Conservation (phyloP, 2,329 filamentous ascomycete species). For the Calonectria pseudoreteaudii region DNA sequence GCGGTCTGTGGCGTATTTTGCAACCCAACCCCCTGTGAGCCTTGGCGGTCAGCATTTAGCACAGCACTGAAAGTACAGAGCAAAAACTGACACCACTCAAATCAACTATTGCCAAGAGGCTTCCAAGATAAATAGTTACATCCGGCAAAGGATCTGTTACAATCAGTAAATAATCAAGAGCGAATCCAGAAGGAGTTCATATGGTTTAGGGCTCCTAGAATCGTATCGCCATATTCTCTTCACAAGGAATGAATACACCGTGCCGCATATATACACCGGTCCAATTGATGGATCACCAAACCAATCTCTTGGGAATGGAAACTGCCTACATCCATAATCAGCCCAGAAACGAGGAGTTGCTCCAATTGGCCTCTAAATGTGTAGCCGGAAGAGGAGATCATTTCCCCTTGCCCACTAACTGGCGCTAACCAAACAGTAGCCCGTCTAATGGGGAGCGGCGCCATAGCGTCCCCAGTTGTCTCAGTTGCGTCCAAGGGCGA, state of each 20-base stretch:
- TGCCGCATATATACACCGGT: background rate
- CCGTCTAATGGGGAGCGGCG: background rate
- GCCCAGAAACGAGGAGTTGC: background rate
- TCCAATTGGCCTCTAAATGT: background rate
- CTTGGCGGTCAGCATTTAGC: background rate
- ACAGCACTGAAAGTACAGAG: background rate
- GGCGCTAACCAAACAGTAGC: background rate
- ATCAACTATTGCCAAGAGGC: background rate
- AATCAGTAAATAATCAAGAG: background rate
- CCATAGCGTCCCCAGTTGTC: background rate
- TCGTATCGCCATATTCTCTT: background rate
- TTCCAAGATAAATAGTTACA: background rate
- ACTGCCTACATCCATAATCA: background rate
- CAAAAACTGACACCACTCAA: background rate
- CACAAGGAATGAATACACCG: background rate
- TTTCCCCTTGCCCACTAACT: background rate
- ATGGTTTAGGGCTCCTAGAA: background rate
- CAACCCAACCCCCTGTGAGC: background rate
- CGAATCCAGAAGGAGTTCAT: background rate
- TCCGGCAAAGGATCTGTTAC: background rate
- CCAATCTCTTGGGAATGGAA: background rate
- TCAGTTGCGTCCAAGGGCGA: background rate
- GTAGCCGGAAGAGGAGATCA: background rate
- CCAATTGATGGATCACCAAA: background rate
- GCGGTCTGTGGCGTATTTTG: background rate